Percentiles rank a stretch among this genome's conserved stretches.
phyloP scores from a whole-genome alignment of 2,329 filamentous ascomycete species.

The Aspergillus aculeatus region DNA sequence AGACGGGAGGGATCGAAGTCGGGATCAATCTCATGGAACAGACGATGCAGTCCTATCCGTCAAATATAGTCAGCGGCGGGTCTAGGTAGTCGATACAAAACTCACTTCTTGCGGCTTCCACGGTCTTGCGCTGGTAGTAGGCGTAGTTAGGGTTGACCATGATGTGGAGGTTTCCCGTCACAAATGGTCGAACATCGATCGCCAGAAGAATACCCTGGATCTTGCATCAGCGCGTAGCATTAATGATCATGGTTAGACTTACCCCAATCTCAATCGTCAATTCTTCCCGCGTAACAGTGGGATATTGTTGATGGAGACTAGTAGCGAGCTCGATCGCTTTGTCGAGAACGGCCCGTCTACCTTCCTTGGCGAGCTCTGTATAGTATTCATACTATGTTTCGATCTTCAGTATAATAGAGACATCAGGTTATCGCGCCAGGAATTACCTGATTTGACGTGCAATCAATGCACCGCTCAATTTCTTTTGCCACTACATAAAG shows the following conservation, averaged over 20 bases:
- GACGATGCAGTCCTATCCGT: not conserved
- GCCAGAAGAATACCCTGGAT: constrained; percentile 1
- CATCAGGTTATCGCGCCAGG: too few species aligned
- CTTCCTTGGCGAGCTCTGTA: not conserved
- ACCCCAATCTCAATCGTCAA: constrained; percentile 4
- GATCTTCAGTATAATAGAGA: not conserved
- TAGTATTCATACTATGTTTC: constrained; percentile 1
- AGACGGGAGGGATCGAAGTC: not conserved
- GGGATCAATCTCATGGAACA: not conserved
- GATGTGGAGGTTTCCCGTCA: constrained; percentile 5
- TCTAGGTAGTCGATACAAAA: not conserved
- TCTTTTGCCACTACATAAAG: not conserved
- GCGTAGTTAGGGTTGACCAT: constrained; percentile 6
- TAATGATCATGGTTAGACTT: too few species aligned
- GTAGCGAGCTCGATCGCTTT: not conserved
- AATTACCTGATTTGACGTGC: constrained; percentile 10
- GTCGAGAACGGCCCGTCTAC: not conserved
- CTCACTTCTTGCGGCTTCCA: not conserved
- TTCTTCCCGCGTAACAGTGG: not conserved
- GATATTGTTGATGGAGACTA: not conserved
- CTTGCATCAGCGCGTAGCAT: not conserved
- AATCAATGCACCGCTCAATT: constrained; percentile 1
- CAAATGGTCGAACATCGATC: not conserved
- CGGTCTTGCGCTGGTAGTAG: not conserved
- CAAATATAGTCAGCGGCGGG: not conserved